Conservation (phyloP, 2,329 filamentous ascomycete species). For the Monascus ruber region DNA sequence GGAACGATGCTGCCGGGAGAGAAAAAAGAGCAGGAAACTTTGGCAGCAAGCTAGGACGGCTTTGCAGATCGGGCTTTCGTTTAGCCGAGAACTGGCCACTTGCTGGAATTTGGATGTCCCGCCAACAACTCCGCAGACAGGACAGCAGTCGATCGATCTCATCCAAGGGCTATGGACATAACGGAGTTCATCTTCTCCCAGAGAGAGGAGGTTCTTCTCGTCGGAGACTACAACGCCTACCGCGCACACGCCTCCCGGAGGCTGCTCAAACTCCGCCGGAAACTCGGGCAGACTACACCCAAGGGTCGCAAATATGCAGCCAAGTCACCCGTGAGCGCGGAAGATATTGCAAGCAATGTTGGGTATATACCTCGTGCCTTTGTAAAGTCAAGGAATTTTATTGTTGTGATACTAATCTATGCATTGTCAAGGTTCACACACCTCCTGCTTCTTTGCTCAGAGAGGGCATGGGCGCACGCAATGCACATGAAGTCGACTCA, state of each 20-base stretch:
- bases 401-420: conserved; percentile 1
- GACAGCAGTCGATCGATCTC: background rate
- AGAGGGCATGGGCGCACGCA: conserved; percentile 88
- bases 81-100: conserved; percentile 22
- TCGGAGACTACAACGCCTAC: conserved; percentile 82
- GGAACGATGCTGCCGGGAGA: background rate
- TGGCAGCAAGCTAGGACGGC: conserved; percentile 14
- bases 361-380: conserved; percentile 48
- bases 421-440: conserved; percentile 52
- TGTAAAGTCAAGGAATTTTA: background rate
- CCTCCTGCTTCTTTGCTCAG: conserved; percentile 72
- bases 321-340: conserved; percentile 58
- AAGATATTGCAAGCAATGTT: conserved; percentile 61
- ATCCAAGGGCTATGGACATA: conserved; percentile 60
- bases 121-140: background rate
- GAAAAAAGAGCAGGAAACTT: conserved; percentile 15
- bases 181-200: conserved; percentile 71
- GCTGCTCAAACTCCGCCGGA: conserved; percentile 72
- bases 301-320: conserved; percentile 76
- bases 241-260: conserved; percentile 67
- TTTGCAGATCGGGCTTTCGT: conserved; percentile 13
- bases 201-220: conserved; percentile 70
- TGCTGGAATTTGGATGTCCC: conserved; percentile 4
- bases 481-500: conserved; percentile 87
- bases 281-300: conserved; percentile 69